Conservation (phyloP, 1,284 basidiomycete genomes). For the Thelephora terrestris region DNA sequence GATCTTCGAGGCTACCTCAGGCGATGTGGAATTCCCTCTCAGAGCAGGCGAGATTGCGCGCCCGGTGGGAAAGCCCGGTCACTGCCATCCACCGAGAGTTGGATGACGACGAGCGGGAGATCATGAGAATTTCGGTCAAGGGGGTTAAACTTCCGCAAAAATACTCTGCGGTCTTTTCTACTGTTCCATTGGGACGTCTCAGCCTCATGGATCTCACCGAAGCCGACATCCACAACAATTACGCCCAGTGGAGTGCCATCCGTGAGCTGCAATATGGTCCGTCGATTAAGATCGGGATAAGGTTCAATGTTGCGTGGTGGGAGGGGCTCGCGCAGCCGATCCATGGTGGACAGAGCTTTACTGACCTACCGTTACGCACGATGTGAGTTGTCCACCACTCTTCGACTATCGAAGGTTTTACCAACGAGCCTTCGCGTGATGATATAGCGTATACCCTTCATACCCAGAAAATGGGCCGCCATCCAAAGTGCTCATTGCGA, state of each 20-base stretch:
- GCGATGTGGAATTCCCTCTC: not conserved
- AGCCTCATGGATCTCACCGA: constrained; percentile 5
- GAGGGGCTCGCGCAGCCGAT: constrained; percentile 2
- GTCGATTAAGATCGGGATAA: constrained; percentile 22
- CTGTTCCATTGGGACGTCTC: constrained; percentile 8
- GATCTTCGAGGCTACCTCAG: not conserved
- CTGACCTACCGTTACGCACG: constrained; percentile 1
- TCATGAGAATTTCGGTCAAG: not conserved
- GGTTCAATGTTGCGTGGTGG: constrained; percentile 22
- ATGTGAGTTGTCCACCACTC: not conserved
- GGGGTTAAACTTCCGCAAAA: not conserved
- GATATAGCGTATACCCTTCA: constrained; percentile 7
- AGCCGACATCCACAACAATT: not conserved
- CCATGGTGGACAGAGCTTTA: constrained; percentile 2
- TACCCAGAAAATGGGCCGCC: not conserved
- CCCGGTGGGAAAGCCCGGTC: constrained; percentile 1
- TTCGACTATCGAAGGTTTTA: not conserved
- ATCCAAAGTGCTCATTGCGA: constrained; percentile 8
- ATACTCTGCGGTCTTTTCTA: constrained; percentile 9
- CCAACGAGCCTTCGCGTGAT: not conserved
- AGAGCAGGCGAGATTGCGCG: not conserved
- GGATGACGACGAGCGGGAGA: not conserved
- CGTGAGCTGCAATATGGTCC: constrained; percentile 21
- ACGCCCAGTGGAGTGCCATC: constrained; percentile 17
- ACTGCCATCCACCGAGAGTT: constrained; percentile 4